phyloP scores from a whole-genome alignment of 441 rosid species.

The Adansonia rubrostipa region DNA sequence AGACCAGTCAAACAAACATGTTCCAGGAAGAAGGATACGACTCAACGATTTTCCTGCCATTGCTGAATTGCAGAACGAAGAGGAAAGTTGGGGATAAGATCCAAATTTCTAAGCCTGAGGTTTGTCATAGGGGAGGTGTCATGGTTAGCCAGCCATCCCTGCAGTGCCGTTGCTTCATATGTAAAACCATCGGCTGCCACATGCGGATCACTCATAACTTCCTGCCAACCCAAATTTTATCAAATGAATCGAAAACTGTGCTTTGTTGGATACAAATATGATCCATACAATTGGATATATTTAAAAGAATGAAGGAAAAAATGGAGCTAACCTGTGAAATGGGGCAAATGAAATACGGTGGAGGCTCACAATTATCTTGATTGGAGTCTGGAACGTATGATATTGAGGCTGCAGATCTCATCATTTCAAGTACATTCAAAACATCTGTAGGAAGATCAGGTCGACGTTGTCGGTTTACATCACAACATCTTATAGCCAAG shows the following conservation, averaged over 20 bases:
- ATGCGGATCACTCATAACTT: constrained; percentile 69
- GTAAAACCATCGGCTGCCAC: constrained; percentile 76
- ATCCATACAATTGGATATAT: not conserved
- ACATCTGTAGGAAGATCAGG: constrained; percentile 53
- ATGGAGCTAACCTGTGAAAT: constrained; percentile 52
- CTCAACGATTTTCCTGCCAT: constrained; percentile 50
- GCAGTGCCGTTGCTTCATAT: constrained; percentile 59
- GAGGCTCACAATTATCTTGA: constrained; percentile 48
- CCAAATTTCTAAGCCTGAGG: constrained; percentile 49
- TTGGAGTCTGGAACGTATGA: constrained; percentile 29
- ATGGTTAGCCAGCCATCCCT: constrained; percentile 62
- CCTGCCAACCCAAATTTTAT: constrained; percentile 41
- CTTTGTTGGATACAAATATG: not conserved
- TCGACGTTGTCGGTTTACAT: constrained; percentile 31
- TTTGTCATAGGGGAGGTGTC: constrained; percentile 72
- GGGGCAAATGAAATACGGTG: constrained; percentile 62
- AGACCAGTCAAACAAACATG: not conserved
- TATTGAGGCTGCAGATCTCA: constrained; percentile 36
- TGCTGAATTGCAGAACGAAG: constrained; percentile 91
- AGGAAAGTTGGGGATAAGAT: constrained; percentile 77
- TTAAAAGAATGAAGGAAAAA: not conserved
- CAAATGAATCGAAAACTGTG: constrained; percentile 1
- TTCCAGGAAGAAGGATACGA: not conserved
- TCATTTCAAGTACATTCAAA: constrained; percentile 39
- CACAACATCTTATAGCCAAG: constrained; percentile 51